Base-by-base conservation (phyloP, 2,329 filamentous ascomycete species). In the Talaromyces pinophilus region DNA sequence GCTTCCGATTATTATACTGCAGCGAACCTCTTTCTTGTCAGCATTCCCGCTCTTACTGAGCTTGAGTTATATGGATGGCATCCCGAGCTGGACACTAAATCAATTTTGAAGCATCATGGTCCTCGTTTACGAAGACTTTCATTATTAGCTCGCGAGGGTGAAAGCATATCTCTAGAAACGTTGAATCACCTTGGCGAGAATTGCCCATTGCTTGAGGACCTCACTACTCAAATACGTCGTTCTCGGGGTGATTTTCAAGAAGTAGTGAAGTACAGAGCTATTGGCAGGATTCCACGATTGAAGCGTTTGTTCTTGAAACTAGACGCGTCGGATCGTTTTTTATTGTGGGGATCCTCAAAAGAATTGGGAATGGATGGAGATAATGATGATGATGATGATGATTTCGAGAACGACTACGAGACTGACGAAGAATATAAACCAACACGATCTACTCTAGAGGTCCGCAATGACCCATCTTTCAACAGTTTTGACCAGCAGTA, bases 51-150 rank as follows among this genome's bases (percentile, higher is more conserved):
- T 38, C 30, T 57, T 7, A 35, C 52, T 5, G 35, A 30, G 11
- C 52, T 57, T 5, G 15, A n/a, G 28, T 15, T 57, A 57, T 19
- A n/a, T 57, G 52, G 28, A 35, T 57, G 52, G 52, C 52, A 57
- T 30, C 28, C 25, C 10, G 28, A 57, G 28, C n/a, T 57, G 28
- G 19, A 30, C 19, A 57, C 28, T 35, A 33, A 57, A 17, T n/a
- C 30, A n/a, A 38, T 57, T 38, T 5, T 57, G 17, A 33, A 35
- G 22, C 52, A 57, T 25, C 52, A 57, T n/a, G 52, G 52, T 17
- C 15, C 28, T 10, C 52, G 52, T 30, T 38, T 57, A 57, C 52
- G 35, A 33, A 35, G 3, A 30, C 22, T 17, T 19, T 4, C 19
- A 33, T 30, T 42, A 42, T 42, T 42, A 2, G 13, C 38, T 42